Conservation (phyloP, 805 yeast genomes). For the Kazachstania africana region DNA sequence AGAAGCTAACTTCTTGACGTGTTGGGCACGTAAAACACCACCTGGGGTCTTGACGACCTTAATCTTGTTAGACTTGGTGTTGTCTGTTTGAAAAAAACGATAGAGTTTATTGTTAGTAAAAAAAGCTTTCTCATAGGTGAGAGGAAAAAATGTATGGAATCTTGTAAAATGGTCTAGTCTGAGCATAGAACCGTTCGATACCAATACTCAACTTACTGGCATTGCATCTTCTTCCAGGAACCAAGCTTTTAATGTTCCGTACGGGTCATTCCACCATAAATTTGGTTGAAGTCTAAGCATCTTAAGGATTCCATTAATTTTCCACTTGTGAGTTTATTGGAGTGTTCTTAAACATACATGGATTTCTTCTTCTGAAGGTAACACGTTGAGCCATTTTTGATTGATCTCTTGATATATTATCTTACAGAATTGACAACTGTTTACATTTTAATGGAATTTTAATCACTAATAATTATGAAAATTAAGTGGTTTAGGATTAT, state of each 20-base stretch:
- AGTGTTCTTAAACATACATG: conserved; percentile 81
- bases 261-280: too few species aligned
- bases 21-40: conserved; percentile 97
- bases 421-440: neutral
- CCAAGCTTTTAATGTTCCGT: too few species aligned
- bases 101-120: conserved; percentile 2
- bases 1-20: conserved; percentile 83
- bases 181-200: too few species aligned
- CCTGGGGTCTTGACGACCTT: conserved; percentile 99
- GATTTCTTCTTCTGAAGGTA: conserved; percentile 98
- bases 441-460: neutral
- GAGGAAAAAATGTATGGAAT: too few species aligned
- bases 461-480: neutral
- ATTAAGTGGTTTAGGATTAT: too few species aligned
- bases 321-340: too few species aligned
- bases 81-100: conserved; percentile 42
- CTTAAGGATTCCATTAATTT: too few species aligned
- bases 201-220: too few species aligned
- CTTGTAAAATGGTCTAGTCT: too few species aligned
- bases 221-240: too few species aligned
- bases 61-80: conserved; percentile 99
- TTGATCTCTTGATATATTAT: conserved; percentile 8
- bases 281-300: too few species aligned
- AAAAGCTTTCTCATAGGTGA: neutral
- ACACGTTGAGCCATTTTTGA: conserved; percentile 96